Evolutionary conservation across 2,329 filamentous ascomycete genomes (phyloP).

Genomic region (Diaporthe velutina): DNA sequence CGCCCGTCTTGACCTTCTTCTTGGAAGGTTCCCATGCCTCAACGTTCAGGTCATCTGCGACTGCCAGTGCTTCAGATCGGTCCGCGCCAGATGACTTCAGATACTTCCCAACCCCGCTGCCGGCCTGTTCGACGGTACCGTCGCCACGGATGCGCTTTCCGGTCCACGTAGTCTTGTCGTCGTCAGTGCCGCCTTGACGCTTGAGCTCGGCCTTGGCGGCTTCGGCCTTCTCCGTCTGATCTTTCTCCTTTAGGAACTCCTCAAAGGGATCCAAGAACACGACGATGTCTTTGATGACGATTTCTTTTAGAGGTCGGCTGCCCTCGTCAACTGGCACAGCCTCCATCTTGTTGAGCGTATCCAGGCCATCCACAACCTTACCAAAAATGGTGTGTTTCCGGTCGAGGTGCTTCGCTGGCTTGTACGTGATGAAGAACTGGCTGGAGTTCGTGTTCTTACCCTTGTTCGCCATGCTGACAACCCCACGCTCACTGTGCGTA

Average conservation of each 20-base stretch:
- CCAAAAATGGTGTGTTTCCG: slow-evolving; percentile 98
- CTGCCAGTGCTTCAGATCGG: slow-evolving; percentile 37
- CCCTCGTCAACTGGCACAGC: slow-evolving; percentile 79
- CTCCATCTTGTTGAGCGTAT: slow-evolving; percentile 82
- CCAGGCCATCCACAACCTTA: slow-evolving; percentile 81
- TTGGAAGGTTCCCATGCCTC: slow-evolving; percentile 77
- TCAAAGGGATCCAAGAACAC: slow-evolving; percentile 96
- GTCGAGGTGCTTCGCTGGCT: slow-evolving; percentile 86
- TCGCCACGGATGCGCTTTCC: slow-evolving; percentile 86
- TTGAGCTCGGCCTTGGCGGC: slow-evolving; percentile 72
- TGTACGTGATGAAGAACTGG: slow-evolving; percentile 96
- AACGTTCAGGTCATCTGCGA: slow-evolving; percentile 68
- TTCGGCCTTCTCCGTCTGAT: slow-evolving; percentile 70
- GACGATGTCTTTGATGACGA: slow-evolving; percentile 84
- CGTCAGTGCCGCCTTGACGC: slow-evolving; percentile 79
- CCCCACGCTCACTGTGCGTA: slow-evolving; percentile 84
- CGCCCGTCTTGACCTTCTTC: slow-evolving; percentile 84
- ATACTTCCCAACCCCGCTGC: slow-evolving; percentile 81
- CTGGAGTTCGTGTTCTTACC: slow-evolving; percentile 97
- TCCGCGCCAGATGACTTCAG: slow-evolving; percentile 70
- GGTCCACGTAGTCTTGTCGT: slow-evolving; percentile 95
- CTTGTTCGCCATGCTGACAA: slow-evolving; percentile 97
- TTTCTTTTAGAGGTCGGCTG: slow-evolving; percentile 81
- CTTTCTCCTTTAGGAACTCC: slow-evolving; percentile 85
- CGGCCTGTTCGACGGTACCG: slow-evolving; percentile 64